phyloP scores from a whole-genome alignment of 2,329 filamentous ascomycete species.

The Gliomastix tumulicola region DNA sequence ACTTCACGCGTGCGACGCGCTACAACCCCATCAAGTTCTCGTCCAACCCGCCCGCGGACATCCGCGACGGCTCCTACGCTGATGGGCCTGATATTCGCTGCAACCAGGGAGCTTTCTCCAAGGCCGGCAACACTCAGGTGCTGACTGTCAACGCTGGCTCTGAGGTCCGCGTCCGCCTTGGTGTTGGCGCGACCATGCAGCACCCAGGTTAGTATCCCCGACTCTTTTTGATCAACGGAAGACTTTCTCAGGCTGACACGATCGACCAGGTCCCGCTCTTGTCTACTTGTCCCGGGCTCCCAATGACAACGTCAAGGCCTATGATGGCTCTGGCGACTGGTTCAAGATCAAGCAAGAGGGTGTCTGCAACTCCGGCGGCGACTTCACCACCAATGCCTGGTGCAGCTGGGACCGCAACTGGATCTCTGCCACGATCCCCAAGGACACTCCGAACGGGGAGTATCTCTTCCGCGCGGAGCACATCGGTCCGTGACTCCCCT shows the following conservation, averaged over 20 bases:
- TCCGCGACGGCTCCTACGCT: constrained; percentile 11
- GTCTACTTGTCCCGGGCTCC: constrained; percentile 17
- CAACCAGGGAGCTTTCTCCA: constrained; percentile 18
- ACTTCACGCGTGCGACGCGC: constrained; percentile 13
- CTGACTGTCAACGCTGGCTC: constrained; percentile 14
- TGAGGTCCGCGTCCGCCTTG: constrained; percentile 12
- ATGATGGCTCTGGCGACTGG: constrained; percentile 18
- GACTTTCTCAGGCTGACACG: too few relatives aligned
- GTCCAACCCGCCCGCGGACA: constrained; percentile 12
- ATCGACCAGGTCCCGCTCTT: constrained; percentile 12
- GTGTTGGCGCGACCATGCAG: constrained; percentile 9
- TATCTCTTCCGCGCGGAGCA: constrained; percentile 9
- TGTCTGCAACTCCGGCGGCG: constrained; percentile 10
- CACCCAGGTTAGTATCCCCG: constrained; percentile 7
- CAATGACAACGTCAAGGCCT: constrained; percentile 13
- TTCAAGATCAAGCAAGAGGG: constrained; percentile 15
- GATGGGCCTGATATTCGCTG: constrained; percentile 16
- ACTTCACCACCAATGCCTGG: constrained; percentile 13
- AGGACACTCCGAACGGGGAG: constrained; percentile 25
- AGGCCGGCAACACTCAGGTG: constrained; percentile 11
- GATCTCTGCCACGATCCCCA: constrained; percentile 23
- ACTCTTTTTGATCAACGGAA: too few relatives aligned
- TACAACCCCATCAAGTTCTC: constrained; percentile 20
- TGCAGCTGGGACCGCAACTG: constrained; percentile 11
- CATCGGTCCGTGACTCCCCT: neutral